Base-by-base conservation (phyloP, 2,329 filamentous ascomycete species). In the Fusarium sp. region DNA sequence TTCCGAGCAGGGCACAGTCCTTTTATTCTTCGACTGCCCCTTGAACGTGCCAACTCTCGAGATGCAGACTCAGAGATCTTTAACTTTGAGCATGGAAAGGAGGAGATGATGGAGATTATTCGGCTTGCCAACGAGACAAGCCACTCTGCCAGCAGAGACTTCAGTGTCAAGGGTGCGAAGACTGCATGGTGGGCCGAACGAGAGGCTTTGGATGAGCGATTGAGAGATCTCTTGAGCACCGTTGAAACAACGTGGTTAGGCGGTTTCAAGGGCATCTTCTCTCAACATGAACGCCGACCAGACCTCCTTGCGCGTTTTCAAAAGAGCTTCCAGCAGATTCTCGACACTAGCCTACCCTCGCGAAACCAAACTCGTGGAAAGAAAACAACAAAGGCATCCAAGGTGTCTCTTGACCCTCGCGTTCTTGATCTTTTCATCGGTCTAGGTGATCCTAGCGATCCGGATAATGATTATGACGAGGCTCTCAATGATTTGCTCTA, bases 181-280 rank as follows among this genome's bases (percentile, higher is more conserved):
- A 88, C 88, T 39, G 90, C 90, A 46, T 99, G 96, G 96, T 99
- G 96, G 94, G 88, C 87, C 6, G 92, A 94, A 76, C 89, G 97
- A 15, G 91, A 96, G 78, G 87, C 87, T 4, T 84, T 99, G 17
- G 96, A 99, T 76, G 81, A 82, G 33, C 89, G 93, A 11, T 84
- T 99, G 24, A 90, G 89, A 65, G 90, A 92, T 51, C 86, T 99
- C 11, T 84, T 99, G 2, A 85, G 90, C 55, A 97, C 94, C 62
- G 92, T 99, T 39, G 95, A 99, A 79, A 91, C 92, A 65, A 90
- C 96, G 22, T 99, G 96, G 96, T 88, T 99, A 7, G 94, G 95
- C 49, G 96, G 96, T 0, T 99, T 99, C 85, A 91, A 90, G 59
- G 94, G 95, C 17, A 91, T 99, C n/a, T 95, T 99, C 76, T 94